Percentiles rank a stretch among this genome's conserved stretches.
Evolutionary conservation across 225 moss, liverwort and hornwort species (phyloP).

Genomic region (Sphagnum tenellum): DNA sequence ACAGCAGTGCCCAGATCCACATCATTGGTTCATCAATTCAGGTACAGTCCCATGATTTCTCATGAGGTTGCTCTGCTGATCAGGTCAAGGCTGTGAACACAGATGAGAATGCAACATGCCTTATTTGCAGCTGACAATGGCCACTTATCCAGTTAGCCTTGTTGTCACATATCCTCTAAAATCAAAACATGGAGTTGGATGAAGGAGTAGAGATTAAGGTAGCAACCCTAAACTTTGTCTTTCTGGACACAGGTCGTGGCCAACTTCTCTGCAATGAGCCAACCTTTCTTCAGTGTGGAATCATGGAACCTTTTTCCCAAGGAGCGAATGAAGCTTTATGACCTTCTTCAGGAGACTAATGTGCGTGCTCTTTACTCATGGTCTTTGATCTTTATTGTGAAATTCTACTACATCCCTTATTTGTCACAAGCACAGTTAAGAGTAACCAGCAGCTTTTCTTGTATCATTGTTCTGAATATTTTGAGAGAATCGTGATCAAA

Average conservation of each 20-base stretch:
- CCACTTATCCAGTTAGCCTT: too few relatives aligned
- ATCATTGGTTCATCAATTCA: slow-evolving; percentile 91
- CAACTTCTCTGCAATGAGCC: slow-evolving; percentile 87
- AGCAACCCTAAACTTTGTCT: background rate
- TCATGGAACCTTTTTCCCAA: slow-evolving; percentile 84
- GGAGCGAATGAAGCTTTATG: slow-evolving; percentile 59
- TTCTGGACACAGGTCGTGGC: slow-evolving; percentile 48
- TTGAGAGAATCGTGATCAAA: too few relatives aligned
- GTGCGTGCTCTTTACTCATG: slow-evolving; percentile 18
- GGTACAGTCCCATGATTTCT: slow-evolving; percentile 18
- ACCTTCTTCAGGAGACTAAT: slow-evolving; percentile 59
- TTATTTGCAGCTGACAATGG: too few relatives aligned
- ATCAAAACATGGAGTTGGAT: background rate
- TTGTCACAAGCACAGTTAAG: too few relatives aligned
- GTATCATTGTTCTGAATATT: too few relatives aligned
- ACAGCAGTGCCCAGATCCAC: slow-evolving; percentile 71
- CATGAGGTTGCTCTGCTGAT: too few relatives aligned
- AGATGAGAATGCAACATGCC: too few relatives aligned
- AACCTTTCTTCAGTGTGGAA: slow-evolving; percentile 78
- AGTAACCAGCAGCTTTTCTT: too few relatives aligned
- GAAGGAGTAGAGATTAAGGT: background rate
- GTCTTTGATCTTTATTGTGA: too few relatives aligned
- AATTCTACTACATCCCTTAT: too few relatives aligned
- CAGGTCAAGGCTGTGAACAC: too few relatives aligned
- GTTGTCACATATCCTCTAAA: too few relatives aligned